Base-by-base conservation (phyloP, 768 basidiomycete species). In the Mycena amicta region DNA sequence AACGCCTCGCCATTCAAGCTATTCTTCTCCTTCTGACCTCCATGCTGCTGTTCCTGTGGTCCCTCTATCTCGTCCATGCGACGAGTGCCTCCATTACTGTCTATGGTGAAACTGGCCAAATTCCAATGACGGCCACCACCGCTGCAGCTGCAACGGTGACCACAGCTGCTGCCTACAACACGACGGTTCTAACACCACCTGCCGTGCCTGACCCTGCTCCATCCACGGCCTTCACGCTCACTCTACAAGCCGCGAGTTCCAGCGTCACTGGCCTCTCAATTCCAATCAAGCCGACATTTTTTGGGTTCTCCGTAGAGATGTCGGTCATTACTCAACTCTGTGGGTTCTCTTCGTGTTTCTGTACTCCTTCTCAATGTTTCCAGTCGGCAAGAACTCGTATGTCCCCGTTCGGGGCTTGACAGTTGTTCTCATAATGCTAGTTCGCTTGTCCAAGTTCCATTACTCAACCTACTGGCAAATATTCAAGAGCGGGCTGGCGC, bases 401-500 rank as follows among this genome's bases (percentile, higher is more conserved):
- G 58, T 50, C 6, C 40, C 66, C 1, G 23, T 27, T 2, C 15
- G 3, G n/a, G n/a, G 26, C 18, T 22, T 25, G 26, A 25, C 3
- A 11, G n/a, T 50, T 63, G 12, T 12, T 18, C 13, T 6, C 5
- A 11, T 18, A n/a, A 4, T 15, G 16, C 29, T 39, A 59, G 59
- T 4, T 60, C 55, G 25, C 60, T 40, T 25, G 16, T 63, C 12
- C 57, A 63, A 27, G 64, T 65, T 4, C 66, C 64, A 16, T 23
- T 67, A 1, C 64, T 67, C 15, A 67, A 67, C 43, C 47, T 67
- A 3, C 13, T 65, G 43, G 52, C 64, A 4, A 67, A 83, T 56
- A 75, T 87, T n/a, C 75, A 71, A 31, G 74, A 77, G 53, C 77
- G 86, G 28, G 80, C 78, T 2, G 84, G 83, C 4, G 66, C 68